Conservation (phyloP, 352 stramenopile species). For the Globisporangium cylindrosporum region DNA sequence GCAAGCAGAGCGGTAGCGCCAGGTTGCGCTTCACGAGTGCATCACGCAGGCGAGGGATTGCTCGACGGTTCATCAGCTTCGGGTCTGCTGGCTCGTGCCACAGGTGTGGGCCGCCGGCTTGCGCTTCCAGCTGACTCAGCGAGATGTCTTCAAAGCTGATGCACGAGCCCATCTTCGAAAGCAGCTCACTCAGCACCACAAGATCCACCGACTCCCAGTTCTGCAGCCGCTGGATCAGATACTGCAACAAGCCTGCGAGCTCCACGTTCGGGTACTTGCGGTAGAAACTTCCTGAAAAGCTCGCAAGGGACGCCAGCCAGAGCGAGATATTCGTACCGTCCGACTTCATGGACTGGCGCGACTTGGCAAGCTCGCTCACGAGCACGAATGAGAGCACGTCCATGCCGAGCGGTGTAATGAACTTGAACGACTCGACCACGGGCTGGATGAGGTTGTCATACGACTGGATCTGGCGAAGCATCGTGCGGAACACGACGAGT, state of each 20-base stretch:
- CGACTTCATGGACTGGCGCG: constrained; percentile 80
- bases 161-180: constrained; percentile 88
- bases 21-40: constrained; percentile 80
- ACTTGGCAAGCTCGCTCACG: constrained; percentile 86
- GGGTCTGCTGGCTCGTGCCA: constrained; percentile 77
- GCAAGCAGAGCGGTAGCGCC: constrained; percentile 65
- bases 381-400: constrained; percentile 94
- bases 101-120: constrained; percentile 72
- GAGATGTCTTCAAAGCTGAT: constrained; percentile 88
- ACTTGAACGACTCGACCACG: constrained; percentile 95
- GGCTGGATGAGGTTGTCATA: constrained; percentile 97
- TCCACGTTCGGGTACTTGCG: constrained; percentile 92
- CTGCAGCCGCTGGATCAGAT: constrained; percentile 86
- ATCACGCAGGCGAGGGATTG: constrained; percentile 78
- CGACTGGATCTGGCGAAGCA: constrained; percentile 95
- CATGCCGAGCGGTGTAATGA: constrained; percentile 91
- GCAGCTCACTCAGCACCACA: constrained; percentile 82
- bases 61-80: constrained; percentile 81
- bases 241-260: constrained; percentile 88
- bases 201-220: constrained; percentile 84
- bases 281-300: constrained; percentile 94
- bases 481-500: constrained; percentile 92
- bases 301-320: constrained; percentile 92
- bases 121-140: constrained; percentile 73
- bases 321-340: constrained; percentile 92